These are phyloP conservation scores for Leucocoprinus sp. DNA, from an alignment of 768 basidiomycete genomes.

Conservation along the genomic window DNA sequence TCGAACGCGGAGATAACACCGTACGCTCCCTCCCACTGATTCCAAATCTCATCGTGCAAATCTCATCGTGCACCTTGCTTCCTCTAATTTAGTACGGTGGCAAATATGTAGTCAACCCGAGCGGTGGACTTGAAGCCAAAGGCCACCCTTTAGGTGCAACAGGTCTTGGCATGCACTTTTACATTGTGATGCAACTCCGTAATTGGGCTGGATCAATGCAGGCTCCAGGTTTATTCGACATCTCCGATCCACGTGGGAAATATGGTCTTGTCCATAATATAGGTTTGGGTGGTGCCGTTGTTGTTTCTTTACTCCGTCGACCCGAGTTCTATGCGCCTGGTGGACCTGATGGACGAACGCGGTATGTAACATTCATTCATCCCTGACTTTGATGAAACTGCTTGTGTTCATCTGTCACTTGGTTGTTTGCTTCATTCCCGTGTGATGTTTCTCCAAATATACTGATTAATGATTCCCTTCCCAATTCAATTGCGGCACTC, in stretches of 20 bases:
- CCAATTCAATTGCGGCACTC: not conserved
- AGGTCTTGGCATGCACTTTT: slow-evolving; percentile 83
- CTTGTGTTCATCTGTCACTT: too few relatives aligned
- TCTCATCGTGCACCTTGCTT: not conserved
- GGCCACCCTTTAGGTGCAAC: slow-evolving; percentile 82
- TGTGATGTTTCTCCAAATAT: too few relatives aligned
- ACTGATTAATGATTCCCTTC: too few relatives aligned
- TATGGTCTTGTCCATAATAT: slow-evolving; percentile 80
- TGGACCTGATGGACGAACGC: slow-evolving; percentile 58
- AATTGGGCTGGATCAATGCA: slow-evolving; percentile 84
- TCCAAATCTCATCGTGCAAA: not conserved
- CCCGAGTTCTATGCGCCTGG: slow-evolving; percentile 68
- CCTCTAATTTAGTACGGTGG: slow-evolving; percentile 55
- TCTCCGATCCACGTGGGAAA: slow-evolving; percentile 59
- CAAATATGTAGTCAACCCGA: slow-evolving; percentile 78
- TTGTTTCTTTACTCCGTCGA: slow-evolving; percentile 65
- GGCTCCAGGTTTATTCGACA: slow-evolving; percentile 59
- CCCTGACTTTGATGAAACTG: too few relatives aligned
- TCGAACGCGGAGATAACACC: slow-evolving; percentile 73
- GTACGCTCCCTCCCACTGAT: slow-evolving; percentile 29
- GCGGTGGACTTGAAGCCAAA: slow-evolving; percentile 83
- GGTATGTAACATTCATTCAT: slow-evolving; percentile 37
- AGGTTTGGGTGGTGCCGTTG: slow-evolving; percentile 74
- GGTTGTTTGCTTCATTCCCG: too few relatives aligned
- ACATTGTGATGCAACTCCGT: slow-evolving; percentile 76